These are phyloP conservation scores for Aquanectria penicillioides DNA, from an alignment of 2,329 filamentous ascomycete species.

Conservation along the genomic window DNA sequence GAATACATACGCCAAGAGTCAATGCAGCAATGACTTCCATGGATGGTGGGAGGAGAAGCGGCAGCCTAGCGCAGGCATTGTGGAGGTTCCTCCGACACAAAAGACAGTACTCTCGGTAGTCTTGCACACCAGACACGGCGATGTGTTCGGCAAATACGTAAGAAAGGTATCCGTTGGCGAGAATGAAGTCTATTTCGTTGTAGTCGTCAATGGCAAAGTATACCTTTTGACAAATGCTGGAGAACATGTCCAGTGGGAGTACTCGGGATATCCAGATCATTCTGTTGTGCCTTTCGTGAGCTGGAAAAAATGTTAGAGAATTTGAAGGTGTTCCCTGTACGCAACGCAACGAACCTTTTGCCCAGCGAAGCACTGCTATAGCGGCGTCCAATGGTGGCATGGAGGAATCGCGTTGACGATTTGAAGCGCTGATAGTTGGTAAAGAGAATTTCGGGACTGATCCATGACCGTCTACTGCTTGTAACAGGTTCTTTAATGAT, in stretches of 20 bases:
- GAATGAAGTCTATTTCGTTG: slow-evolving; percentile 44
- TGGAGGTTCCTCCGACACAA: slow-evolving; percentile 43
- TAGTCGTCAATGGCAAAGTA: slow-evolving; percentile 50
- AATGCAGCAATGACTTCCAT: slow-evolving; percentile 48
- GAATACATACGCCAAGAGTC: slow-evolving; percentile 44
- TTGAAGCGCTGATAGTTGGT: background rate
- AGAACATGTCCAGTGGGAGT: slow-evolving; percentile 45
- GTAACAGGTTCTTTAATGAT: slow-evolving; percentile 20
- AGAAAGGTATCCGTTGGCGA: slow-evolving; percentile 49
- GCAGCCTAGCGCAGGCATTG: slow-evolving; percentile 37
- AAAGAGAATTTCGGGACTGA: background rate
- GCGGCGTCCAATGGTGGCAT: slow-evolving; percentile 44
- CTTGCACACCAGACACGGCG: slow-evolving; percentile 31
- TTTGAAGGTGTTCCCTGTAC: accelerated
- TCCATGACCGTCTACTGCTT: slow-evolving; percentile 6
- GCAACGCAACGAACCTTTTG: slow-evolving; percentile 35
- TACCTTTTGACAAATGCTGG: slow-evolving; percentile 46
- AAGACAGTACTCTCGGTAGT: slow-evolving; percentile 36
- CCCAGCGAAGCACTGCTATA: slow-evolving; percentile 45
- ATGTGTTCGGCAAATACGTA: slow-evolving; percentile 49
- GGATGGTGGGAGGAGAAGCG: slow-evolving; percentile 45
- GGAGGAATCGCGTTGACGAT: background rate
- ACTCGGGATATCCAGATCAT: slow-evolving; percentile 46
- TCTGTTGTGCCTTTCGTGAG: slow-evolving; percentile 36
- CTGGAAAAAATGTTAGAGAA: slow-evolving; percentile 24